Evolutionary conservation across 2,329 filamentous ascomycete genomes (phyloP).

Genomic region (Seiridium unicorne): DNA sequence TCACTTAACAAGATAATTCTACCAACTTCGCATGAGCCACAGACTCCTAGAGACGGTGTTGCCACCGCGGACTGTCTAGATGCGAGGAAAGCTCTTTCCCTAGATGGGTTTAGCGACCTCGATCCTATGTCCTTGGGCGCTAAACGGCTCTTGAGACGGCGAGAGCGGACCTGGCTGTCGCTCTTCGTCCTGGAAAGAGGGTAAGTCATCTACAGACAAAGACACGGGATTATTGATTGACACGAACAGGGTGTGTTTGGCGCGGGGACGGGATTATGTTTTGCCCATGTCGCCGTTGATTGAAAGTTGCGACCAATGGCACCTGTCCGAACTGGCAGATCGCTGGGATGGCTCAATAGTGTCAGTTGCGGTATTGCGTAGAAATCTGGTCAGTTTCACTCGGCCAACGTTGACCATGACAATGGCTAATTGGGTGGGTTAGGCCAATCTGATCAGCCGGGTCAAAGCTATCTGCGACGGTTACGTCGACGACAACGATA

Average conservation of each 20-base stretch:
- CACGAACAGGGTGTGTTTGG: conserved; percentile 59
- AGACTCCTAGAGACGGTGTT: conserved; percentile 44
- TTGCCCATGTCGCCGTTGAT: conserved; percentile 66
- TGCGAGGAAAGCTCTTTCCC: conserved; percentile 59
- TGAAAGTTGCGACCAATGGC: conserved; percentile 68
- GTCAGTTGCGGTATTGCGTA: conserved; percentile 67
- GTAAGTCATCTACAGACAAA: conserved; percentile 27
- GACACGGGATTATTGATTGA: conserved; percentile 13
- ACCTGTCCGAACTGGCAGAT: conserved; percentile 61
- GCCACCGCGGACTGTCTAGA: conserved; percentile 68
- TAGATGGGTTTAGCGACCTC: conserved; percentile 67
- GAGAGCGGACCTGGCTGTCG: conserved; percentile 70
- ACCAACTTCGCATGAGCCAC: conserved; percentile 47
- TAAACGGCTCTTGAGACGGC: conserved; percentile 57
- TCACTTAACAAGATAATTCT: conserved; percentile 69
- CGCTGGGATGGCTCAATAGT: conserved; percentile 68
- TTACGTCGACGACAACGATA: conserved; percentile 45
- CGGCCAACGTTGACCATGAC: background rate
- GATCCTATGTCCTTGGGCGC: conserved; percentile 61
- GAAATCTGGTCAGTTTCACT: conserved; percentile 54
- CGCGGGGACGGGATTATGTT: conserved; percentile 66
- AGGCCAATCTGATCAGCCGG: conserved; percentile 56
- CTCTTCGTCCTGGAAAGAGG: conserved; percentile 72
- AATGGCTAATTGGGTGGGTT: background rate
- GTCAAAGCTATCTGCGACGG: conserved; percentile 60